These are phyloP conservation scores for Nigrospora osmanthi DNA, from an alignment of 2,329 filamentous ascomycete genomes.

Conservation along the genomic window DNA sequence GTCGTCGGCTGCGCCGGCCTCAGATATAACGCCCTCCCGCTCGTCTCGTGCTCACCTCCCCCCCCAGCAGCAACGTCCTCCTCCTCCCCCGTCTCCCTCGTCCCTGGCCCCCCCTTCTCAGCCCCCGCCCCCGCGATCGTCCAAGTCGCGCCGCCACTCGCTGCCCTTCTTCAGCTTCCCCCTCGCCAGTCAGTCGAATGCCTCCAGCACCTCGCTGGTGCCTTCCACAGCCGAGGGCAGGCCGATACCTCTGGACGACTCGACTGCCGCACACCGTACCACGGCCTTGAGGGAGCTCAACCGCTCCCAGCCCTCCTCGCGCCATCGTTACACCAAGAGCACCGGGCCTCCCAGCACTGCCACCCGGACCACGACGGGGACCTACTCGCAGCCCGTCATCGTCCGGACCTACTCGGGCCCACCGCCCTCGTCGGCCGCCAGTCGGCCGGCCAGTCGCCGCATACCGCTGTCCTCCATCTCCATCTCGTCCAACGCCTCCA, in stretches of 20 bases:
- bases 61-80: conserved; percentile 3
- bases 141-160: conserved; percentile 24
- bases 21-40: no score
- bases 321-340: conserved; percentile 49
- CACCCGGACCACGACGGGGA: conserved; percentile 27
- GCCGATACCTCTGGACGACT: conserved; percentile 48
- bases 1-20: no score
- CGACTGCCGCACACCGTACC: conserved; percentile 48
- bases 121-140: conserved; percentile 1
- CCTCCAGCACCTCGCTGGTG: conserved; percentile 44
- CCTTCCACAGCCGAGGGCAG: conserved; percentile 47
- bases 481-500: conserved; percentile 12
- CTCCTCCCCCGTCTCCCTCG: conserved; percentile 11
- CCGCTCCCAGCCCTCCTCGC: conserved; percentile 43
- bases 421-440: conserved; percentile 20
- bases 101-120: conserved; percentile 8
- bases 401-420: conserved; percentile 55
- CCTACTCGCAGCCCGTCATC: conserved; percentile 58
- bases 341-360: conserved; percentile 42
- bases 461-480: conserved; percentile 18
- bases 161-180: conserved; percentile 38
- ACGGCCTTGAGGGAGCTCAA: conserved; percentile 53
- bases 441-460: conserved; percentile 20
- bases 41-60: neutral
- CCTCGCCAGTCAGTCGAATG: conserved; percentile 38